A percentile compares a stretch with the other conserved stretches of the same genome.
Evolutionary conservation across 176 grass and related monocot genomes (phyloP).

Genomic region (Zea mays): DNA sequence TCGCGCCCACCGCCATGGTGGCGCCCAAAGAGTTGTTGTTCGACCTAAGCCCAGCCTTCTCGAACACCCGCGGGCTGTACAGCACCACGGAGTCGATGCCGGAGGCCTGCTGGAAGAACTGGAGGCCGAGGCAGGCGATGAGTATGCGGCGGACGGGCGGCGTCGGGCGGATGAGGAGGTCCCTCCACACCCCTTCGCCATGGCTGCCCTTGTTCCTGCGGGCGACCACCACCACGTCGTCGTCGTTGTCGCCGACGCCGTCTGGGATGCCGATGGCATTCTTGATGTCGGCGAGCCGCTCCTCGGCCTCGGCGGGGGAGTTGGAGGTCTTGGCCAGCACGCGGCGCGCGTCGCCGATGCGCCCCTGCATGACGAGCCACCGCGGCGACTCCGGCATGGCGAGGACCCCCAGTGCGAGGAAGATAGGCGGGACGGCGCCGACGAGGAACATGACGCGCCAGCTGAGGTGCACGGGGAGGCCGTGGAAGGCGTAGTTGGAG

Average conservation of each 20-base stretch:
- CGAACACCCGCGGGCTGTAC: conserved; percentile 73
- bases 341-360: conserved; percentile 50
- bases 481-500: conserved; percentile 78
- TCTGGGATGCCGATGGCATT: conserved; percentile 54
- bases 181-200: conserved; percentile 66
- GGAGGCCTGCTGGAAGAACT: conserved; percentile 85
- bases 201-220: conserved; percentile 7
- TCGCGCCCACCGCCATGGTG: conserved; percentile 66
- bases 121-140: conserved; percentile 64
- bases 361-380: conserved; percentile 88
- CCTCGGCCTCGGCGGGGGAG: conserved; percentile 50
- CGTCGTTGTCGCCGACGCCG: background rate
- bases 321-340: conserved; percentile 63
- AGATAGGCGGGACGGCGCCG: conserved; percentile 60
- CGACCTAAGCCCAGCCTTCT: conserved; percentile 50
- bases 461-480: conserved; percentile 54
- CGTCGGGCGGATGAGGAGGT: conserved; percentile 64
- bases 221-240: conserved; percentile 9
- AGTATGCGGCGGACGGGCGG: conserved; percentile 61
- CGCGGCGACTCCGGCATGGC: conserved; percentile 91
- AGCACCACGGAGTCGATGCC: conserved; percentile 83
- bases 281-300: conserved; percentile 64
- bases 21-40: conserved; percentile 38
- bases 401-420: conserved; percentile 58
- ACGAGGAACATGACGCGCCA: conserved; percentile 84